Evolutionary conservation across 129 eudicot genomes (phyloP).

Genomic region (Flaveria bidentis): DNA sequence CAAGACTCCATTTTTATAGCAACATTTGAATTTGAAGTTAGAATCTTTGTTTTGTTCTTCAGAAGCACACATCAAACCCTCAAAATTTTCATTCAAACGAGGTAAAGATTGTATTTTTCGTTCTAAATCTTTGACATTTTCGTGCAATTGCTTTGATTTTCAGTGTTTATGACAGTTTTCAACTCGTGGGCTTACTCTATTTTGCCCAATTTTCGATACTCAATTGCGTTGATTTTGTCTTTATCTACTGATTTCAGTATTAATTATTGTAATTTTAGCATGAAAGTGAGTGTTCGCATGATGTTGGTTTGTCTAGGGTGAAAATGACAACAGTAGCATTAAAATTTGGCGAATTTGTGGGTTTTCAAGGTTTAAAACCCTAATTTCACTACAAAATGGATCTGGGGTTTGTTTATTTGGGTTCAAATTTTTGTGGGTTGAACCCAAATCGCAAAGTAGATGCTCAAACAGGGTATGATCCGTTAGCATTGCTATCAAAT

Average conservation of each 20-base stretch:
- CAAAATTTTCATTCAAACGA: conserved; percentile 5
- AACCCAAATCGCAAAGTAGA: conserved; percentile 1
- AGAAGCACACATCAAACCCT: conserved; percentile 17
- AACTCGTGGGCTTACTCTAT: conserved; percentile 20
- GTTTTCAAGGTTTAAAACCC: conserved; percentile 8
- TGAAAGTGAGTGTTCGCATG: conserved; percentile 37
- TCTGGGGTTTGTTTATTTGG: conserved; percentile 27
- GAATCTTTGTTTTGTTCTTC: conserved; percentile 31
- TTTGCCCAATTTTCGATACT: conserved; percentile 18
- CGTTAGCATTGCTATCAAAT: background rate
- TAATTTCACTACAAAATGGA: background rate
- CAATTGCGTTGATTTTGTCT: conserved; percentile 28
- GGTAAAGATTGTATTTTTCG: conserved; percentile 31
- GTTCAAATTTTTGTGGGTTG: conserved; percentile 12
- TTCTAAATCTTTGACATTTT: background rate
- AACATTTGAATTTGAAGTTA: conserved; percentile 25
- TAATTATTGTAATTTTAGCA: conserved; percentile 3
- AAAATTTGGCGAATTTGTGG: conserved; percentile 12
- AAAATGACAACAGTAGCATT: conserved; percentile 26
- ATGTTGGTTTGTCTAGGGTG: conserved; percentile 31
- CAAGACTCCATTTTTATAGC: conserved; percentile 37
- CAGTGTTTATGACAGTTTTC: conserved; percentile 16
- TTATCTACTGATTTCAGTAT: conserved; percentile 23
- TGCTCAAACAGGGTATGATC: conserved; percentile 3
- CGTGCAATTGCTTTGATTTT: conserved; percentile 7